Evolutionary conservation across 495 filamentous ascomycete genomes (phyloP), one percentile per base, ranked within the genome.

Genomic region (Xylaria flabelliformis): DNA sequence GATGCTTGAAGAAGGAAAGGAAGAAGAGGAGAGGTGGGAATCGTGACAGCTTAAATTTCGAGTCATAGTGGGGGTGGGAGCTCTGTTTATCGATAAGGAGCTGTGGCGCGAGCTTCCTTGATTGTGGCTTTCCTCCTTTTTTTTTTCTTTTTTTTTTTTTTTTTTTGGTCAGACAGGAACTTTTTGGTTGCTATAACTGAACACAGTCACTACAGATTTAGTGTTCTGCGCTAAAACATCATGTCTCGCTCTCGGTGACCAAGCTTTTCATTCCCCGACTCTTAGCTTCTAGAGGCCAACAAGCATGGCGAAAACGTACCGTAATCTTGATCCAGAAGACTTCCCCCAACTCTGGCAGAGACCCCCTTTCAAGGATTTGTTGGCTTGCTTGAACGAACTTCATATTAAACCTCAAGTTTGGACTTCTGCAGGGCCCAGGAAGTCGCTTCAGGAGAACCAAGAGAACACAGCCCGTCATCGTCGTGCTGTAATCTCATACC

Each of bases 1-100:
- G 93, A 91, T 91, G 90, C 91, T 93, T 94, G 86, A 81, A 73
- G 84, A 84, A 79, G 24, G 79, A 79, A 83, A 41, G 34, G 39
- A 29, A 64, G 39, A 81, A 80, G 48, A 62, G 36, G 59, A 71
- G 64, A 75, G 55, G 68, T 63, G 73, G 65, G 72, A 71, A 44
- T 55, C 17, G 61, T 17, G 32, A 10, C 12, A 50, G 15, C 34
- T 61, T 59, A 72, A 71, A 74, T 79, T 76, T 79, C 72, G 74
- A 76, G 77, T 78, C 74, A 78, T 73, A 69, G 72, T 58, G 67
- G 64, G 64, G 72, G 72, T 58, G 67, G 59, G 70, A 67, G 73
- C 71, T 74, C 26, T 15, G 10, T 24, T 74, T 79, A 77, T 79
- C 77, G 77, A 79, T 78, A 75, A 68, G 32, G 19, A 1, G 13